Conservation (phyloP, 148 eudicot genomes). For the Dianthus caryophyllus region DNA sequence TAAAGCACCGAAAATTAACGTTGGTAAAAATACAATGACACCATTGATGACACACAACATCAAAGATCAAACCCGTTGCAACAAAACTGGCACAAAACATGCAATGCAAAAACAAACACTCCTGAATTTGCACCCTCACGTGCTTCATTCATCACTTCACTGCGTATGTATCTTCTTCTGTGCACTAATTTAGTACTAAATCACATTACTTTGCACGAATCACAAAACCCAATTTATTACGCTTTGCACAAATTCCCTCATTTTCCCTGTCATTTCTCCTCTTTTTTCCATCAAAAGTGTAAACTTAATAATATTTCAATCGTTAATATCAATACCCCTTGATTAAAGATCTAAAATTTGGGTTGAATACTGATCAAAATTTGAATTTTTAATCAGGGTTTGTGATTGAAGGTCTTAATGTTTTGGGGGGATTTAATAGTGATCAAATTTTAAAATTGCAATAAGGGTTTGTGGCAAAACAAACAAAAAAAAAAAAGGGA, state of each 20-base stretch:
- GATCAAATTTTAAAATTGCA: neutral
- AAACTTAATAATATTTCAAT: neutral
- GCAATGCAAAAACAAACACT: too few species aligned
- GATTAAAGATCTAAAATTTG: neutral
- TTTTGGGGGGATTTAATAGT: neutral
- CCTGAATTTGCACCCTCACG: too few species aligned
- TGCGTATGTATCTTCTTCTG: neutral
- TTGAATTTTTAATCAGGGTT: neutral
- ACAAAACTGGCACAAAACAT: too few species aligned
- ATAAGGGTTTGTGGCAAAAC: neutral
- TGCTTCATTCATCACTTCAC: neutral
- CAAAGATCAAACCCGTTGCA: too few species aligned
- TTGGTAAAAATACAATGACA: too few species aligned
- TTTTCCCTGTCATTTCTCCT: constrained; percentile 7
- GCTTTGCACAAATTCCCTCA: neutral
- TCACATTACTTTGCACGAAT: neutral
- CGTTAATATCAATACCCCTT: neutral
- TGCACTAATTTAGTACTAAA: neutral
- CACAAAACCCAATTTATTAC: constrained; percentile 5
- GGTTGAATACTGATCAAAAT: neutral
- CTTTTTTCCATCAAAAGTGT: constrained; percentile 9
- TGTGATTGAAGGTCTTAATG: constrained; percentile 17
- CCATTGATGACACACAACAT: too few species aligned
- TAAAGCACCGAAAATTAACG: too few species aligned
- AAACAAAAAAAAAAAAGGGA: constrained; percentile 1